Evolutionary conservation across 768 basidiomycete species (phyloP), one percentile per base, ranked within the genome.

Genomic region (Xerocomellus dryophilus): DNA sequence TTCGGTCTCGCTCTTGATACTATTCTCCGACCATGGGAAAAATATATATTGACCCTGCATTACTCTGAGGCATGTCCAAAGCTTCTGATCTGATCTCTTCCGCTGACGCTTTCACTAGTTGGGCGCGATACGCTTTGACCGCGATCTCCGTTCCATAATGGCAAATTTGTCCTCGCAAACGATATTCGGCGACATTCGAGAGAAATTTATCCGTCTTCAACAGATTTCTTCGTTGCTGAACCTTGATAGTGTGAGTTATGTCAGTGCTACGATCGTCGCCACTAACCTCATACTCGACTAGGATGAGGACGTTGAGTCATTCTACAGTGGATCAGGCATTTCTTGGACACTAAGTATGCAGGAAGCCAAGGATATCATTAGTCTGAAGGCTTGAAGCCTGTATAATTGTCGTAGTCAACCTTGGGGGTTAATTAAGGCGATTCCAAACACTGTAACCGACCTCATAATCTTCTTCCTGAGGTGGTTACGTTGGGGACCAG

Each of bases 301-400:
- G 93, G 94, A 96, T 61, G 95, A 97, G 70, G 92, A 94, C 61
- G 85, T 94, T 5, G 90, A 95, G 59, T 92, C 95, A 50, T 97
- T 98, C 69, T 98, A 93, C 71, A 91, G 88, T 59, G 84, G 89
- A 48, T 95, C 93, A 4, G 95, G 95, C 18, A 93, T 97, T 58
- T 80, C 84, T 12, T 96, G 93, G 93, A 88, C 86, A 63, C 66
- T 95, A 50, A 86, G 79, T 58, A 76, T 83, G 58, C 81, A 85
- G 53, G 93, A 96, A 60, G 92, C 90, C 44, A 82, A 83, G 51
- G 74, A 81, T 35, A 80, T 92, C 50, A 81, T 82, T 39, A 80
- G 73, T 38, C 74, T 93, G 51, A 84, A 83, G 61, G 60, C 69
- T 27, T 69, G 47, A 65, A n/a, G 40, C 18, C 50, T 70, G 59